These are phyloP conservation scores for Elsinoe fawcettii DNA, from an alignment of 2,329 filamentous ascomycete genomes.

Conservation along the genomic window DNA sequence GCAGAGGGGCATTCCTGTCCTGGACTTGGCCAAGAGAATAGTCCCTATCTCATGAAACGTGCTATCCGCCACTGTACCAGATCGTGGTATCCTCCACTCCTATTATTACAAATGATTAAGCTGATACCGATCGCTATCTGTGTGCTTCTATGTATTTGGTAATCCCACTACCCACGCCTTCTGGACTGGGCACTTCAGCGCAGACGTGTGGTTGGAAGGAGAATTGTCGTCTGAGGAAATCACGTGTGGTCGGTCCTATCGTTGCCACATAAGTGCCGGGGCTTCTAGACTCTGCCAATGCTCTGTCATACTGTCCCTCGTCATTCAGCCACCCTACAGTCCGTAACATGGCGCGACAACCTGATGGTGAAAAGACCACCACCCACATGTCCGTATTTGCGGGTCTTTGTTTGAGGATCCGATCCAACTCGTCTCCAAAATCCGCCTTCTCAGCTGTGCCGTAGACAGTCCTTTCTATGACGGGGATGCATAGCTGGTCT, in stretches of 20 bases:
- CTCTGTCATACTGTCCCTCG: constrained; percentile 30
- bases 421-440: constrained; percentile 61
- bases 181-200: constrained; percentile 70
- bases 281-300: constrained; percentile 20
- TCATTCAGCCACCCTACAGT: constrained; percentile 42
- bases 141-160: constrained; percentile 17
- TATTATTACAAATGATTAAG: neutral
- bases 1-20: neutral
- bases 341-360: constrained; percentile 53
- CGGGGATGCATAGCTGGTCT: constrained; percentile 47
- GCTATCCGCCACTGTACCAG: neutral
- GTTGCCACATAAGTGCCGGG: constrained; percentile 61
- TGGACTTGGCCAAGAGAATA: neutral
- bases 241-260: constrained; percentile 86
- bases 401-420: constrained; percentile 13
- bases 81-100: neutral
- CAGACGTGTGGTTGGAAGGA: constrained; percentile 68
- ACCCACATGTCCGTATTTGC: constrained; percentile 52
- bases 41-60: neutral
- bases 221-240: constrained; percentile 60
- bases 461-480: constrained; percentile 79
- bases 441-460: constrained; percentile 74
- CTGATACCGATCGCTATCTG: neutral
- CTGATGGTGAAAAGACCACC: constrained; percentile 61
- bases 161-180: constrained; percentile 68